phyloP scores from a whole-genome alignment of 441 rosid species.

The Adansonia rubrostipa region DNA sequence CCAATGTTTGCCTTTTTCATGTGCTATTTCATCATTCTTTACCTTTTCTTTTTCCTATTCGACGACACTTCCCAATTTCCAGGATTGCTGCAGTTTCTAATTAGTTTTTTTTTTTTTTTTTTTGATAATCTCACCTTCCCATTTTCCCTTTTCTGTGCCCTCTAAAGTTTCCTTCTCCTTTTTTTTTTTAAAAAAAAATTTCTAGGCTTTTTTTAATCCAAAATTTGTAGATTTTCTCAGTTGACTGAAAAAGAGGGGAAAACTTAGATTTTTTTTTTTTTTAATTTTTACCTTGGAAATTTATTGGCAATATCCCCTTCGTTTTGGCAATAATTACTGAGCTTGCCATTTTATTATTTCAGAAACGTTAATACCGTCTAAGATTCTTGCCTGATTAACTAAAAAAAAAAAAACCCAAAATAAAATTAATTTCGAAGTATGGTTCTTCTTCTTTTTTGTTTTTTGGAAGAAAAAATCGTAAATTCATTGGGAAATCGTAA shows the following conservation, averaged over 20 bases:
- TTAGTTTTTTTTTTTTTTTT: slow-evolving; percentile 19
- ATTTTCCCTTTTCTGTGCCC: background rate
- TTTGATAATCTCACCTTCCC: background rate
- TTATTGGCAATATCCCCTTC: background rate
- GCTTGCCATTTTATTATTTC: slow-evolving; percentile 9
- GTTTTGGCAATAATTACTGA: slow-evolving; percentile 5
- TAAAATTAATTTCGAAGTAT: background rate
- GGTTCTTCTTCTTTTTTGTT: background rate
- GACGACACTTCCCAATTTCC: background rate
- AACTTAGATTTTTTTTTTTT: too few relatives aligned
- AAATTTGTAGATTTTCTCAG: background rate
- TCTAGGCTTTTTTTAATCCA: background rate
- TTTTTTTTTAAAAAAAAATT: background rate
- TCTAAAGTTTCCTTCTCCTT: background rate
- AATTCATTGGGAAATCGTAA: background rate
- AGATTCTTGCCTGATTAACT: background rate
- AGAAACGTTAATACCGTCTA: background rate
- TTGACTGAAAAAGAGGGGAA: background rate
- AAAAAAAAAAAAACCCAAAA: background rate
- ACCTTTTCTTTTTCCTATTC: background rate
- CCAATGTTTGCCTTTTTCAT: background rate
- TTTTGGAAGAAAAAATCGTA: background rate
- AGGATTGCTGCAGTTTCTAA: background rate
- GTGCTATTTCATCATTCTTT: background rate
- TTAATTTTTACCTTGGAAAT: background rate